phyloP scores from a whole-genome alignment of 306 rosid genomes.

The Morella rubra region DNA sequence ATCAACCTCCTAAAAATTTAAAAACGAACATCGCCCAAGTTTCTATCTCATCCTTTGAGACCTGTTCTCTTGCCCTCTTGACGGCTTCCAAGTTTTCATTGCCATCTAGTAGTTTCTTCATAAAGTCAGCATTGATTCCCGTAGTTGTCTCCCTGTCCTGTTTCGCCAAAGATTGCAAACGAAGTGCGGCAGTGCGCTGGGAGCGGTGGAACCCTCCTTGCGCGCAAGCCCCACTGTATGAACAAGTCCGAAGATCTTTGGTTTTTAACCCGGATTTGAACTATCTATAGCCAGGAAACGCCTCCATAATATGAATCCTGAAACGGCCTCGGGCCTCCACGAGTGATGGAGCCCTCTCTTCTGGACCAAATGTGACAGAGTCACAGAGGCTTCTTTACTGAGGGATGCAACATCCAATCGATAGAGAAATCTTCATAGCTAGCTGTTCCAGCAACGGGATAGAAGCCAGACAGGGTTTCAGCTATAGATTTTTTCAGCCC shows the following conservation, averaged over 20 bases:
- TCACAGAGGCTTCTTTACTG: neutral
- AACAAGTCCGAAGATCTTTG: neutral
- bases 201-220: slow-evolving; percentile 4
- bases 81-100: too few species aligned
- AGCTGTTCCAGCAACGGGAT: slow-evolving; percentile 30
- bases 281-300: neutral
- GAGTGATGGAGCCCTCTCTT: neutral
- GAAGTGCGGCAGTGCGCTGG: neutral
- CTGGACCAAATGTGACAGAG: neutral
- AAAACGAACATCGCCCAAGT: too few species aligned
- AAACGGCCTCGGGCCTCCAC: slow-evolving; percentile 4
- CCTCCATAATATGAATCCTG: slow-evolving; percentile 18
- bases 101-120: neutral
- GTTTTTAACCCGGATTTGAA: neutral
- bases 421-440: neutral
- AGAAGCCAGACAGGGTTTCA: slow-evolving; percentile 14
- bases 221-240: slow-evolving; percentile 24
- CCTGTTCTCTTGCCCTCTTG: too few species aligned
- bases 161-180: slow-evolving; percentile 7
- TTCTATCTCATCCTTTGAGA: too few species aligned
- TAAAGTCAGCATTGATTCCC: neutral
- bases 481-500: slow-evolving; percentile 23
- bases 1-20: too few species aligned
- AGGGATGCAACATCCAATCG: slow-evolving; percentile 11
- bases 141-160: neutral